Conservation (phyloP, 2,329 filamentous ascomycete genomes). For the Trichophyton mentagrophytes region DNA sequence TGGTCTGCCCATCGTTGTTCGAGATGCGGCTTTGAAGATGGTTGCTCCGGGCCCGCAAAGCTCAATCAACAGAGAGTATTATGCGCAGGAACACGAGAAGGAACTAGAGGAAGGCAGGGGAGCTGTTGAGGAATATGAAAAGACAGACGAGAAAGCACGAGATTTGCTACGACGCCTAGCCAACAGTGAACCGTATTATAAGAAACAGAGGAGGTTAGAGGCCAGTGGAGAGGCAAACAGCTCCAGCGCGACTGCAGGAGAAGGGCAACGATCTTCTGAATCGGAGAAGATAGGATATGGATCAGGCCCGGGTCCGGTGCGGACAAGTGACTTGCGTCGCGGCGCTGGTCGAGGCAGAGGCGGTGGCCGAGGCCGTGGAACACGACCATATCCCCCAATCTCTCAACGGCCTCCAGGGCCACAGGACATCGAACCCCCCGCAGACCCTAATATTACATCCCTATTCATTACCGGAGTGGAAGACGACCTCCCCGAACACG, state of each 20-base stretch:
- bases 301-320: constrained; percentile 62
- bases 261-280: constrained; percentile 32
- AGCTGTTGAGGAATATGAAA: constrained; percentile 80
- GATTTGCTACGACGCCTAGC: constrained; percentile 76
- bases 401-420: constrained; percentile 67
- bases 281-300: constrained; percentile 29
- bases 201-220: constrained; percentile 68
- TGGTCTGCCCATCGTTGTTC: constrained; percentile 83
- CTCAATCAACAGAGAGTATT: constrained; percentile 91
- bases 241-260: constrained; percentile 20
- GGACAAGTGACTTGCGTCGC: constrained; percentile 50
- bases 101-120: constrained; percentile 86
- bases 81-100: constrained; percentile 91
- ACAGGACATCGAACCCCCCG: constrained; percentile 73
- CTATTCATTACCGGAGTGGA: constrained; percentile 92
- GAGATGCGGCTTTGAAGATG: constrained; percentile 96
- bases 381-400: constrained; percentile 53
- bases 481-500: constrained; percentile 87
- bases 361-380: constrained; percentile 37
- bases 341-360: constrained; percentile 37
- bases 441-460: constrained; percentile 76
- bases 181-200: constrained; percentile 88
- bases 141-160: constrained; percentile 91
- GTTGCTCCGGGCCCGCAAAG: constrained; percentile 85
- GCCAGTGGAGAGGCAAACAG: constrained; percentile 33